Conservation (phyloP, 2,329 filamentous ascomycete species). For the Aspergillus sp. region DNA sequence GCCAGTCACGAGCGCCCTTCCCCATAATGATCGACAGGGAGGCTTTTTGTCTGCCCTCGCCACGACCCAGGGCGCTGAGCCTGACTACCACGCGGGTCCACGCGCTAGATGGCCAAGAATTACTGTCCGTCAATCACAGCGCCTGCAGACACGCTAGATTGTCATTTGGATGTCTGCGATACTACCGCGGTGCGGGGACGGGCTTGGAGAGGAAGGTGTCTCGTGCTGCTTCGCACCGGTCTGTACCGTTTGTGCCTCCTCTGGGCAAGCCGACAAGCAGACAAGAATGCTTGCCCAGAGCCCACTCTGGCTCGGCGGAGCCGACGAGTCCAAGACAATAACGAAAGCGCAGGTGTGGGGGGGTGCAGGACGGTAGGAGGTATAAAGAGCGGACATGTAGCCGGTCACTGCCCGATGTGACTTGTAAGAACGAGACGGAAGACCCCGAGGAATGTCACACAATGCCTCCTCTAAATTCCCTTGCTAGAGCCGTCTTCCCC, state of each 20-base stretch:
- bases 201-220: conserved; percentile 4
- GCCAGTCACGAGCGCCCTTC: not conserved
- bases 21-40: conserved; percentile 1
- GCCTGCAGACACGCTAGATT: not conserved
- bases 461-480: not conserved
- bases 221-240: too few relatives aligned
- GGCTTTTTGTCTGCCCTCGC: not conserved
- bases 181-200: not conserved
- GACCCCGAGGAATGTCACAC: not conserved
- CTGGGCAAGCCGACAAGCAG: not conserved
- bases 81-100: not conserved
- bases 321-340: not conserved
- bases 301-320: not conserved
- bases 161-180: not conserved
- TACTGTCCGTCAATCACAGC: not conserved
- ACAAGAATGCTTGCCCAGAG: not conserved
- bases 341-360: not conserved
- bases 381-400: not conserved
- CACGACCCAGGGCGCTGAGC: not conserved
- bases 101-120: not conserved
- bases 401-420: not conserved
- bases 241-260: too few relatives aligned
- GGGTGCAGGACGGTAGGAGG: not conserved
- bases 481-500: not conserved
- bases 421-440: not conserved